phyloP scores from a whole-genome alignment of 331 rosid species.

The Acacia pycnantha region DNA sequence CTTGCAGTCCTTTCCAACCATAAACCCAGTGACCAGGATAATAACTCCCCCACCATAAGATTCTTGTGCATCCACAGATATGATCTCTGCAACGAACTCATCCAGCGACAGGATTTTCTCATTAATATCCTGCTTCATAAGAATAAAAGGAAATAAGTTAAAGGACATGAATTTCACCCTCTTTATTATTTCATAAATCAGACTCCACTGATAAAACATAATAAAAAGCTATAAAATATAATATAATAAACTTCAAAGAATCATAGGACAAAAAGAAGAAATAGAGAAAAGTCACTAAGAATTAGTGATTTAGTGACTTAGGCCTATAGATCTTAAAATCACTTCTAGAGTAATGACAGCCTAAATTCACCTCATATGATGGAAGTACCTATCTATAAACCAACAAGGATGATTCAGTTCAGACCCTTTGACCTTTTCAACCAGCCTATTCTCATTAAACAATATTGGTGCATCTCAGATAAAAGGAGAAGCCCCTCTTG shows the following conservation, averaged over 20 bases:
- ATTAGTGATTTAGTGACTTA: neutral
- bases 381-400: neutral
- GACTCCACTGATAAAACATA: neutral
- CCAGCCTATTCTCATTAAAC: neutral
- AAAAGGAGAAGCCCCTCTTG: neutral
- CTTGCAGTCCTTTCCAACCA: constrained; percentile 55
- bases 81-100: constrained; percentile 54
- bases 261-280: neutral
- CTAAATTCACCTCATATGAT: neutral
- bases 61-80: constrained; percentile 87
- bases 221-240: neutral
- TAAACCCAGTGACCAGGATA: constrained; percentile 85
- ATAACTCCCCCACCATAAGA: constrained; percentile 71
- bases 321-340: neutral
- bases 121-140: constrained; percentile 65
- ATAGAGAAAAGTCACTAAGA: neutral
- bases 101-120: constrained; percentile 71
- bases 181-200: neutral
- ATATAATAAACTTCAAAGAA: neutral
- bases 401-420: neutral
- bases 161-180: neutral
- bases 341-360: neutral
- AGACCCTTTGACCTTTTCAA: neutral
- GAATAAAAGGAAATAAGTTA: neutral
- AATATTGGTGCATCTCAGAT: neutral